A percentile compares a stretch with the other conserved stretches of the same genome.
Conservation (phyloP, 1,139 yeast genomes). For the Saccharomyces hybrid region DNA sequence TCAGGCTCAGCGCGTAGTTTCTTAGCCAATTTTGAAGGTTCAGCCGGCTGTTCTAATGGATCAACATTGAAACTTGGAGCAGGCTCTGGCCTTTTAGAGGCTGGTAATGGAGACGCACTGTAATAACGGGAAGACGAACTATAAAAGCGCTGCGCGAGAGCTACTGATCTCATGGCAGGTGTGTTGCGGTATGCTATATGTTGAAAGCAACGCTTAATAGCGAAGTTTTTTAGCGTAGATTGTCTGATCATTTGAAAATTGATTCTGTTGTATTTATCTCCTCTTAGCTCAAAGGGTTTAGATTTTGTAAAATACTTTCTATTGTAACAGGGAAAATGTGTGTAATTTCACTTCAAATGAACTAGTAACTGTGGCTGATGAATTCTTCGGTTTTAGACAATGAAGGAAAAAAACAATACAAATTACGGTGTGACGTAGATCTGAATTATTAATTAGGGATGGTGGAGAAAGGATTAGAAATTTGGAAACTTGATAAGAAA, state of each 20-base stretch:
- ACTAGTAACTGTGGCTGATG: background rate
- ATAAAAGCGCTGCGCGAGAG: conserved; percentile 11
- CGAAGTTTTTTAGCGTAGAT: conserved; percentile 12
- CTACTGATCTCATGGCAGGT: conserved; percentile 1
- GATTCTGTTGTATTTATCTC: background rate
- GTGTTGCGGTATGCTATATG: conserved; percentile 6
- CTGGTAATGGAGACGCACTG: conserved; percentile 8
- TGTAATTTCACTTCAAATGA: background rate
- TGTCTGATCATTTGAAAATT: conserved; percentile 14
- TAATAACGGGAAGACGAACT: conserved; percentile 10
- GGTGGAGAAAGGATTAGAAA: background rate
- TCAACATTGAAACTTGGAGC: conserved; percentile 43
- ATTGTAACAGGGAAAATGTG: background rate
- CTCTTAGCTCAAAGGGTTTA: background rate
- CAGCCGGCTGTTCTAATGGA: conserved; percentile 11
- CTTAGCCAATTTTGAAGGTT: conserved; percentile 8
- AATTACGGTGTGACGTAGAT: background rate
- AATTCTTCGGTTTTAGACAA: background rate
- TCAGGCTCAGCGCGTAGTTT: conserved; percentile 7
- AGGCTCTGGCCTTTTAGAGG: conserved; percentile 37
- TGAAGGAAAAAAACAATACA: background rate
- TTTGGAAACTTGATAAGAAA: background rate
- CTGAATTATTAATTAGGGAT: background rate
- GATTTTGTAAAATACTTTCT: background rate
- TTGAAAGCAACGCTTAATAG: conserved; percentile 11